Evolutionary conservation across 1,284 basidiomycete species (phyloP), one percentile per base, ranked within the genome.

Genomic region (Rhodotorula sp.): DNA sequence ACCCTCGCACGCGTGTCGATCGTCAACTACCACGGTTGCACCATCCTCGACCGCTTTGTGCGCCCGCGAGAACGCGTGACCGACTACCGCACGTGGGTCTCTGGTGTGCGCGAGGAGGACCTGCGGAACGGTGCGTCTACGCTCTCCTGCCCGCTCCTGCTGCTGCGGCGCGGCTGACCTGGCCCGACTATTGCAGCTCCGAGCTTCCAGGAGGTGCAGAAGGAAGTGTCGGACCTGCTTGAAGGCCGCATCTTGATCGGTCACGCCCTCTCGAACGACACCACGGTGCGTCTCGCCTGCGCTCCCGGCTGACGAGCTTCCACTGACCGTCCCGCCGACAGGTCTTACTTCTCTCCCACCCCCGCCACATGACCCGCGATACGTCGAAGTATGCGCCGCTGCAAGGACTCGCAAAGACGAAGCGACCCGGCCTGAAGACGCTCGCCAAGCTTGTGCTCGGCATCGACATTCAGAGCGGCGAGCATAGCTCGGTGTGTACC

Each of bases 1-100:
- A 89, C 90, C 0, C 85, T 98, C 3, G 96, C 96, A 1, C 89
- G 95, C 56, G 92, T 97, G 66, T 93, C 91, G 58, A 82, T 98
- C 55, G 93, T 98, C 71, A 97, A 98, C 81, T 97, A 89, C 80
- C 85, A 93, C 78, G 96, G 96, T 0, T 88, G 85, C 10, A 84
- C 92, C 41, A 83, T 91, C 53, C 81, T 96, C 72, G 96, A 99
- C 79, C 90, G 86, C 48, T 96, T 94, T 76, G 96, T 99, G 27
- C 84, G 86, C 68, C 95, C 93, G 77, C 85, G 89, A 62, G 95
- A 98, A 80, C 87, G 87, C 46, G 93, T 99, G 2, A 91, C 93
- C 9, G 95, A 99, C 82, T 98, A 95, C 82, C 85, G 94, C 57
- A 99, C 97, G 0, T 88, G 90, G 84, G 94, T 89, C 74, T 95